A percentile compares a stretch with the other conserved stretches of the same genome.
Evolutionary conservation across 768 basidiomycete genomes (phyloP).

Genomic region (Dacryopinax primogenitus): DNA sequence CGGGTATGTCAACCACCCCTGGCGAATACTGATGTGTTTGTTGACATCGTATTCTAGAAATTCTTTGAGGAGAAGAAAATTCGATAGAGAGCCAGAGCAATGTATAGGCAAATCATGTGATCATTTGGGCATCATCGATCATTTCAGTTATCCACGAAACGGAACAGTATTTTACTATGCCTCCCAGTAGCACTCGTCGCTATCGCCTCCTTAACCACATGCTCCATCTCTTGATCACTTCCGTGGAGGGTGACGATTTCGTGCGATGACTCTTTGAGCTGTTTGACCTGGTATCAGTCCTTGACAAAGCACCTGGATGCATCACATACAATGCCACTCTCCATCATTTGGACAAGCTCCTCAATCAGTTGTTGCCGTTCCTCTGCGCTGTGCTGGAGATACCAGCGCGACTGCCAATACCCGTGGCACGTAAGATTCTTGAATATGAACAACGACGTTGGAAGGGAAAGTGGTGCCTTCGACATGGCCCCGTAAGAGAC

Average conservation of each 20-base stretch:
- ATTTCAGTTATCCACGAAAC: conserved; percentile 22
- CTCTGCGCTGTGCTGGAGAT: conserved; percentile 34
- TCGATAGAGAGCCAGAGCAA: neutral
- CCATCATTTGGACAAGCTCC: conserved; percentile 42
- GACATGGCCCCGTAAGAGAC: conserved; percentile 90
- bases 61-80: conserved; percentile 58
- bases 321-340: conserved; percentile 37
- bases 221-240: conserved; percentile 30
- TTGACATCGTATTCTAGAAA: conserved; percentile 36
- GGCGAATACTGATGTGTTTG: neutral
- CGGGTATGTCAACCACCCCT: conserved; percentile 42
- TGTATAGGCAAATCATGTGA: neutral
- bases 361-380: conserved; percentile 43
- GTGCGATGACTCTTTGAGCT: conserved; percentile 59
- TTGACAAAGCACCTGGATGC: neutral
- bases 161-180: conserved; percentile 39
- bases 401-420: conserved; percentile 71
- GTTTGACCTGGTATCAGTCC: neutral
- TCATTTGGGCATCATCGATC: neutral
- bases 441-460: conserved; percentile 73
- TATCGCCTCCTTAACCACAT: conserved; percentile 28
- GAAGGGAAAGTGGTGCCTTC: conserved; percentile 61
- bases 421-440: conserved; percentile 64
- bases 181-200: conserved; percentile 28
- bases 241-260: conserved; percentile 49